Percentiles rank a stretch among this genome's conserved stretches.
Conservation (phyloP, 1,139 yeast genomes). For the Petasospora fabianii region DNA sequence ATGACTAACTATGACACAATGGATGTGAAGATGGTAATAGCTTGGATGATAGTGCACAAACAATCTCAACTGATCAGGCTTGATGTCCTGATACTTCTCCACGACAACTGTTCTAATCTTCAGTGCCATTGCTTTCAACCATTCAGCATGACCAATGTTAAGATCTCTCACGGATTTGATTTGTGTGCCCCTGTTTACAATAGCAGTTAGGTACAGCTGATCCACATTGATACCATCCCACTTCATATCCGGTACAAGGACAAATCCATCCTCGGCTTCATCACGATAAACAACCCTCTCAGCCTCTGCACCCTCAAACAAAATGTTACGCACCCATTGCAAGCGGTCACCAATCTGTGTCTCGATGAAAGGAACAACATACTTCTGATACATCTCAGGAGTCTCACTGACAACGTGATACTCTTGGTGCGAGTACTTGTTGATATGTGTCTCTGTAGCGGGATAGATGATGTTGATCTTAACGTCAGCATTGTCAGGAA, state of each 20-base stretch:
- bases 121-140: constrained; percentile 44
- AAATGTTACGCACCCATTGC: constrained; percentile 87
- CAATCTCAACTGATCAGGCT: constrained; percentile 54
- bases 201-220: constrained; percentile 71
- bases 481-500: constrained; percentile 52
- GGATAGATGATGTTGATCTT: constrained; percentile 83
- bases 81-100: constrained; percentile 37
- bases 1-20: constrained; percentile 73
- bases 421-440: constrained; percentile 60
- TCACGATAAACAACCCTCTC: constrained; percentile 67
- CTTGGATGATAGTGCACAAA: constrained; percentile 94
- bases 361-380: constrained; percentile 73
- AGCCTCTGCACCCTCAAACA: constrained; percentile 78
- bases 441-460: constrained; percentile 82
- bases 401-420: constrained; percentile 70
- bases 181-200: constrained; percentile 61
- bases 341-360: constrained; percentile 74
- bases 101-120: constrained; percentile 48
- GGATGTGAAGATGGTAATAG: constrained; percentile 92
- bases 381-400: constrained; percentile 60
- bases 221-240: constrained; percentile 82
- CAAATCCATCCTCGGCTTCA: constrained; percentile 53
- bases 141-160: constrained; percentile 51
- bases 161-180: constrained; percentile 79
- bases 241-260: constrained; percentile 77